phyloP scores from a whole-genome alignment of 2,329 filamentous ascomycete genomes.

The Ophiostoma sp. region DNA sequence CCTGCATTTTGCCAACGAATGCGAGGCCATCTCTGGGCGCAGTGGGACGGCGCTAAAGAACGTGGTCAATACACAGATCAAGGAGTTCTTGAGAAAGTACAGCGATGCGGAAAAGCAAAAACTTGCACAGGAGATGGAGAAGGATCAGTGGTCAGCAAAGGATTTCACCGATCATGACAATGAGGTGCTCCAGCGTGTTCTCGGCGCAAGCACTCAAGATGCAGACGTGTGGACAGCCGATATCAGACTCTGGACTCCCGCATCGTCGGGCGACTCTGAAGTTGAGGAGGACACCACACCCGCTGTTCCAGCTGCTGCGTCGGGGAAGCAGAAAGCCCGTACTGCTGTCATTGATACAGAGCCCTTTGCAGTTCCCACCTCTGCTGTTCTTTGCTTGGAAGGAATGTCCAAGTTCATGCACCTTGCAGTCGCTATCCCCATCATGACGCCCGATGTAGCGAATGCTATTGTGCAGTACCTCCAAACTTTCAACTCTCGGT shows the following conservation, averaged over 20 bases:
- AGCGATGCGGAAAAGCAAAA: slow-evolving; percentile 68
- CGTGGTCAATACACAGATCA: slow-evolving; percentile 75
- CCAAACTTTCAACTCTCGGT: slow-evolving; percentile 90
- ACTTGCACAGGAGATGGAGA: slow-evolving; percentile 70
- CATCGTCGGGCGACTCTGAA: slow-evolving; percentile 28
- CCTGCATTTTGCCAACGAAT: slow-evolving; percentile 77
- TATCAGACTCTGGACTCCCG: slow-evolving; percentile 53
- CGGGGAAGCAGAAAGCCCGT: slow-evolving; percentile 58
- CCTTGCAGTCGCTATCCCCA: slow-evolving; percentile 77
- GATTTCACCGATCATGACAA: slow-evolving; percentile 64
- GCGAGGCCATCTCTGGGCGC: slow-evolving; percentile 74
- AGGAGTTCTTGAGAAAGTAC: slow-evolving; percentile 67
- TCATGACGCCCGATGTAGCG: slow-evolving; percentile 79
- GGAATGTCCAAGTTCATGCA: slow-evolving; percentile 79
- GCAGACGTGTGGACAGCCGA: slow-evolving; percentile 60
- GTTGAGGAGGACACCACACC: slow-evolving; percentile 29
- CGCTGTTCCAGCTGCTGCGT: slow-evolving; percentile 23
- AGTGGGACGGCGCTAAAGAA: slow-evolving; percentile 71
- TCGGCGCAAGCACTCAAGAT: slow-evolving; percentile 67
- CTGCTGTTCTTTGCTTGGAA: slow-evolving; percentile 72
- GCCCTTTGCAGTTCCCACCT: slow-evolving; percentile 77
- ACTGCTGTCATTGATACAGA: slow-evolving; percentile 77
- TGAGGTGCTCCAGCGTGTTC: slow-evolving; percentile 55
- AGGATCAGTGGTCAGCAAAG: slow-evolving; percentile 71
- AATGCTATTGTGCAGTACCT: slow-evolving; percentile 76